phyloP scores from a whole-genome alignment of 1,284 basidiomycete genomes.

The Pisolithus thermaeus region DNA sequence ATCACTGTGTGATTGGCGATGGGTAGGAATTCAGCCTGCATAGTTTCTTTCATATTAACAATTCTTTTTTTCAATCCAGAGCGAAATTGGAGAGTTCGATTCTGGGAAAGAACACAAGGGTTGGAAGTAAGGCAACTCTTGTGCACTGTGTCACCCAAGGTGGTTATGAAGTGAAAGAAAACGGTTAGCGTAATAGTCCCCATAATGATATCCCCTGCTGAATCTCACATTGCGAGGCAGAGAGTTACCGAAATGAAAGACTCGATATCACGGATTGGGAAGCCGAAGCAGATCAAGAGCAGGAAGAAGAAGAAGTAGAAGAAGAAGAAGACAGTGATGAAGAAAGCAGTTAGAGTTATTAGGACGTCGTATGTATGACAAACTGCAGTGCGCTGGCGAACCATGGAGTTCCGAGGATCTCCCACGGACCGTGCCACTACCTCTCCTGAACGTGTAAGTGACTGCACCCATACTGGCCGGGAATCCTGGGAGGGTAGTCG shows the following conservation, averaged over 20 bases:
- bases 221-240: conserved; percentile 24
- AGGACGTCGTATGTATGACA: too few relatives aligned
- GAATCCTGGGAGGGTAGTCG: too few relatives aligned
- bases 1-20: conserved; percentile 84
- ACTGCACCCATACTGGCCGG: too few relatives aligned
- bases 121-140: conserved; percentile 78
- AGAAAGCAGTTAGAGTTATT: conserved; percentile 8
- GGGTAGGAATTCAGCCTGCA: conserved; percentile 48
- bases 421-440: too few relatives aligned
- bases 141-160: conserved; percentile 84
- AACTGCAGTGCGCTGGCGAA: too few relatives aligned
- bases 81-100: conserved; percentile 89
- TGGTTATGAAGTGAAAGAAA: conserved; percentile 75
- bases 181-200: conserved; percentile 43
- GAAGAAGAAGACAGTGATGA: conserved; percentile 24
- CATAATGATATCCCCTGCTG: conserved; percentile 1
- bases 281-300: conserved; percentile 28
- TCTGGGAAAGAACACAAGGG: conserved; percentile 74
- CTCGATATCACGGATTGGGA: conserved; percentile 61
- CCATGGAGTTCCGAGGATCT: too few relatives aligned
- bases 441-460: background rate
- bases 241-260: conserved; percentile 58
- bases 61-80: conserved; percentile 34
- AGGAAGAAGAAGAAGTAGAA: conserved; percentile 25
- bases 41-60: conserved; percentile 1